Evolutionary conservation across 352 stramenopile genomes (phyloP), one percentile per base, ranked within the genome.

Genomic region (Blastocystis sp.): DNA sequence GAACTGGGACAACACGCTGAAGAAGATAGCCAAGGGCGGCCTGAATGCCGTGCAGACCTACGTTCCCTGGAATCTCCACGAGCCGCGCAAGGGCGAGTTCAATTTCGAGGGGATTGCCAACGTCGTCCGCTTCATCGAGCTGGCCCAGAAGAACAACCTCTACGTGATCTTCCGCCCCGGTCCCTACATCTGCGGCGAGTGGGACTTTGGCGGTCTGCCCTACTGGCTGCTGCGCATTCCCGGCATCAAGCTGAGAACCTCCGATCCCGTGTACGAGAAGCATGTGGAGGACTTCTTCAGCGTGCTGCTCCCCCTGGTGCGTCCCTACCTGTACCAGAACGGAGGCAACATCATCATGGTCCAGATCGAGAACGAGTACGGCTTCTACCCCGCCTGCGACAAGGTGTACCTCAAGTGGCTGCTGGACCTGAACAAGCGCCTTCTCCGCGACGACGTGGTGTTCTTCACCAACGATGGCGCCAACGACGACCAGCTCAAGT

Each of bases 331-430:
- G 69, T 90, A 90, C 2, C 78, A 90, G 87, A 90, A 93, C 78
- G 91, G 91, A 28, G 92, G 92, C n/a, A 88, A 76, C 17, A 92
- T 94, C 76, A 88, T 94, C 45, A 64, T 92, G 1, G 90, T 88
- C 23, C 92, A 94, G 86, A 90, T 94, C 76, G 92, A 94, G 88
- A 94, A 94, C 89, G 92, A 94, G 88, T 89, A 93, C 64, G 91
- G 91, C 45, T 82, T 80, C 64, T 90, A 91, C 41, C 34, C 52
- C 62, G 61, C 62, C 23, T 82, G 53, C 61, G 62, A 89, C 11
- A 89, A 82, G 45, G 40, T 43, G 23, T 90, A 91, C 86, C 76
- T 91, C 28, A 19, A 61, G 45, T 79, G 78, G 45, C 89, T 91
- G 34, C 40, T 90, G 38, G 62, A 87, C 23, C 45, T 89, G n/a